Evolutionary conservation across 768 basidiomycete species (phyloP), one percentile per base, ranked within the genome.

Genomic region (Plicaturopsis crispa): DNA sequence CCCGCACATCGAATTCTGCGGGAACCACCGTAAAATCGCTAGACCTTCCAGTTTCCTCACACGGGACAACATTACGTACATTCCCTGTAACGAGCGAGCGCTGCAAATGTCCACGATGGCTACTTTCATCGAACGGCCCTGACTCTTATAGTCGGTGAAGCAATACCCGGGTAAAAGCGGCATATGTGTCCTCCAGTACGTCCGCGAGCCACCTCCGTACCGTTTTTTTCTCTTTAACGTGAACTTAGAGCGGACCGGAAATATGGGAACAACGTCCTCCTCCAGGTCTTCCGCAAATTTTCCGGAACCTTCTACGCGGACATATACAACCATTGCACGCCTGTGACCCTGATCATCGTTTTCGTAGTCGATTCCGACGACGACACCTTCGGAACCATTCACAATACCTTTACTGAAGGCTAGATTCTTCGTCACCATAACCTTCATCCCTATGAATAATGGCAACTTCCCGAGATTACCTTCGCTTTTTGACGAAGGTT

Each of bases 51-150:
- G 20, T 1, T 35, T 40, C 13, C 41, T 46, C 1, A 55, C 53
- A n/a, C 55, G 13, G 1, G 57, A 59, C 4, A 59, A 38, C 55
- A 59, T 59, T 1, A 59, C 57, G 35, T 59, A 59, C 2, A 49
- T 45, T 1, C 52, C 48, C 39, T 55, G 51, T 8, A 28, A 14
- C 6, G 31, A 35, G 13, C 36, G 24, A 2, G 47, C 50, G 12
- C 46, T 44, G 0, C 31, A 30, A 2, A 57, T 38, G 36, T 60
- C 57, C 0, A 59, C 51, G 4, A 58, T 48, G 3, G 46, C 53
- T 2, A 26, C 32, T 1, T 47, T 24, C 10, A 28, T 8, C 14
- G 26, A 8, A 8, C 26, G 8, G 14, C 26, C 26, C 26, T 28
- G 26, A 16, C 43, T 47, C 23, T 60, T 60, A 45, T 54, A 54